These are phyloP conservation scores for Ophiostoma angusticollis DNA, from an alignment of 2,329 filamentous ascomycete species.

Conservation along the genomic window DNA sequence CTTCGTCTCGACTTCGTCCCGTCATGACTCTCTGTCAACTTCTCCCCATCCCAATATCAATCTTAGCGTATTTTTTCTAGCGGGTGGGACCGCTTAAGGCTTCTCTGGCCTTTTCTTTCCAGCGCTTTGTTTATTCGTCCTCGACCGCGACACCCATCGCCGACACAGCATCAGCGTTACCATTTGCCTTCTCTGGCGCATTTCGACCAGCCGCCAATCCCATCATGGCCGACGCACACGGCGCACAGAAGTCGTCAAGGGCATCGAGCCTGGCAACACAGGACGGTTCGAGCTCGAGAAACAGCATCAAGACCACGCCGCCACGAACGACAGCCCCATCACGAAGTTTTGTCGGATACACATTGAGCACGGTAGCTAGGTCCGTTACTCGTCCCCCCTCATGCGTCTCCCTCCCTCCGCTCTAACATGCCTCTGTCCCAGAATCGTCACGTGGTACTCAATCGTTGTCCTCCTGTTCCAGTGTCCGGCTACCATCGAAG, in stretches of 20 bases:
- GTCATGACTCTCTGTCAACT: too few relatives aligned
- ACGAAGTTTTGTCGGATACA: slow-evolving; percentile 1
- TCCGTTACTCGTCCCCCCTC: too few relatives aligned
- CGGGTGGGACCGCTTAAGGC: too few relatives aligned
- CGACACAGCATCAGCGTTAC: too few relatives aligned
- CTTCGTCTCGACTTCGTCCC: too few relatives aligned
- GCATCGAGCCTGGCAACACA: neutral
- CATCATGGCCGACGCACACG: slow-evolving; percentile 6
- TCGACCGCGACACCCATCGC: too few relatives aligned
- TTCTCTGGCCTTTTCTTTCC: too few relatives aligned
- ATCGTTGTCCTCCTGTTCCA: slow-evolving; percentile 70
- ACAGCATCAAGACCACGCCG: neutral
- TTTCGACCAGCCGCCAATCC: neutral
- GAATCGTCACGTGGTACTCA: slow-evolving; percentile 74
- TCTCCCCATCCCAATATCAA: too few relatives aligned
- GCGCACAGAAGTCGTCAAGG: neutral
- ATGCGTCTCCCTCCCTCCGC: too few relatives aligned
- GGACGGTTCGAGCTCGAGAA: neutral
- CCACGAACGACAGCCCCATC: neutral
- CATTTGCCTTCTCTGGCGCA: neutral
- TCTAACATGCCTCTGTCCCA: slow-evolving; percentile 22
- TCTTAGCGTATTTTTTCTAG: too few relatives aligned
- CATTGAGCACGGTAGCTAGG: slow-evolving; percentile 8
- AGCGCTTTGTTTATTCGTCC: too few relatives aligned
- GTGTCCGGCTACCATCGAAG: slow-evolving; percentile 59